Conservation (phyloP, 768 basidiomycete species). For the Amylocystis lapponica region DNA sequence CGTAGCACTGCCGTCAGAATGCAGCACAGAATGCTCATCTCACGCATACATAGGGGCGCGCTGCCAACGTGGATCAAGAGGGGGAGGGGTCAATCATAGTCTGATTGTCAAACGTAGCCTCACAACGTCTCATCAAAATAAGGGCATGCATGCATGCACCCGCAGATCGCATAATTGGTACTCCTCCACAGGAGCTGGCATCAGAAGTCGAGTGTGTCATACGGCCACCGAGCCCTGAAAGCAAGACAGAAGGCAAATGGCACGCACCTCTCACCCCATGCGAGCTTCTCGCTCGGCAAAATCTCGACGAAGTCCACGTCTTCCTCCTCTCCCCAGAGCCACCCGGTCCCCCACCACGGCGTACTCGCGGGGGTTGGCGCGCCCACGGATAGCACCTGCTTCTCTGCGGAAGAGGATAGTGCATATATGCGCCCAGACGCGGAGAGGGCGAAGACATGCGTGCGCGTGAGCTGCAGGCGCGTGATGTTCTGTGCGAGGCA, state of each 20-base stretch:
- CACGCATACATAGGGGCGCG: no score
- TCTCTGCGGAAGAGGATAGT: conserved; percentile 44
- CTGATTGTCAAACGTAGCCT: no score
- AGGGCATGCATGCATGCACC: no score
- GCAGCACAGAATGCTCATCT: no score
- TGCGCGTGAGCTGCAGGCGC: conserved; percentile 52
- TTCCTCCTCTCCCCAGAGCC: conserved; percentile 50
- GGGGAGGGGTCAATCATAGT: no score
- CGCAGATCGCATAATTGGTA: no score
- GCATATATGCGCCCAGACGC: conserved; percentile 71
- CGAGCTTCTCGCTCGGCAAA: conserved; percentile 46
- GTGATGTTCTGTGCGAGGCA: conserved; percentile 59
- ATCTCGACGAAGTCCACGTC: conserved; percentile 57
- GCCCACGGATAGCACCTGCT: conserved; percentile 39
- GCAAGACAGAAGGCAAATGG: no score
- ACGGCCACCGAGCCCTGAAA: neutral
- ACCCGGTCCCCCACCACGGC: conserved; percentile 58
- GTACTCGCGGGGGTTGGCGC: conserved; percentile 38
- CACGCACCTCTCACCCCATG: conserved; percentile 63
- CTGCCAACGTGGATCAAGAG: no score
- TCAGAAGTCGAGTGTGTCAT: conserved; percentile 17
- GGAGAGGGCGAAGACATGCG: conserved; percentile 73
- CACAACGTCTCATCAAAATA: no score
- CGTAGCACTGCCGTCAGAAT: neutral
- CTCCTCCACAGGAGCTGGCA: no score